Evolutionary conservation across 352 stramenopile genomes (phyloP).

Genomic region (Phytopythium cucurbitacearum): DNA sequence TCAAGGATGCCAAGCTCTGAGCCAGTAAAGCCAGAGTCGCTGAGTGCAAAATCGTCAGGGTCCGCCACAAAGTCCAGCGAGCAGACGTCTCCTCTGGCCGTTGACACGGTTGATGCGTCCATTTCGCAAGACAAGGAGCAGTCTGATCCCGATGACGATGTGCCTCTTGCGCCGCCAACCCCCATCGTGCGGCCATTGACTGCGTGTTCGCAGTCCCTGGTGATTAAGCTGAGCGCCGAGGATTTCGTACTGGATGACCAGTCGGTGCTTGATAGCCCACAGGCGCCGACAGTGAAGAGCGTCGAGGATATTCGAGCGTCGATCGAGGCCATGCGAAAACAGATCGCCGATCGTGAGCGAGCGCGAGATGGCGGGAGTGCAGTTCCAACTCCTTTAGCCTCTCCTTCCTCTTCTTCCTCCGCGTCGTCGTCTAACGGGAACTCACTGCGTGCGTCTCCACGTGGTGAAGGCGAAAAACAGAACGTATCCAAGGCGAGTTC

Average conservation of each 20-base stretch:
- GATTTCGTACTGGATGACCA: slow-evolving; percentile 8
- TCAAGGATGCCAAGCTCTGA: neutral
- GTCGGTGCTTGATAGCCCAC: slow-evolving; percentile 1
- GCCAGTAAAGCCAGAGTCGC: too few species aligned
- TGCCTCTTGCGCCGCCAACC: slow-evolving; percentile 8
- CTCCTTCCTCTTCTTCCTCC: slow-evolving; percentile 11
- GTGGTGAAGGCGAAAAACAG: neutral
- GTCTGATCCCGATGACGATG: neutral
- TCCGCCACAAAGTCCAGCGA: too few species aligned
- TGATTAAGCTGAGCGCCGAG: slow-evolving; percentile 56
- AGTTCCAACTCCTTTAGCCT: neutral
- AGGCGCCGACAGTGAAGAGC: slow-evolving; percentile 9
- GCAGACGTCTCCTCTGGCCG: too few species aligned
- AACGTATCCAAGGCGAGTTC: too few species aligned
- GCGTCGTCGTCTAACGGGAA: slow-evolving; percentile 8
- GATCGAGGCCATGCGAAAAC: slow-evolving; percentile 49
- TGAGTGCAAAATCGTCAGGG: too few species aligned
- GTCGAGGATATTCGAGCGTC: slow-evolving; percentile 18
- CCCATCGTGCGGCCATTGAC: slow-evolving; percentile 52
- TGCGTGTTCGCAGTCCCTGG: slow-evolving; percentile 58
- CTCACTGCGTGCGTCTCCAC: neutral
- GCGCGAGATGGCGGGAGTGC: slow-evolving; percentile 1
- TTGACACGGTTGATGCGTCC: too few species aligned
- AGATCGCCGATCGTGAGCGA: slow-evolving; percentile 56
- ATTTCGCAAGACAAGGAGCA: slow-evolving; percentile 1